Percentiles rank a stretch among this genome's conserved stretches.
phyloP scores from a whole-genome alignment of 2,329 filamentous ascomycete genomes.

The Exophiala viscosa region DNA sequence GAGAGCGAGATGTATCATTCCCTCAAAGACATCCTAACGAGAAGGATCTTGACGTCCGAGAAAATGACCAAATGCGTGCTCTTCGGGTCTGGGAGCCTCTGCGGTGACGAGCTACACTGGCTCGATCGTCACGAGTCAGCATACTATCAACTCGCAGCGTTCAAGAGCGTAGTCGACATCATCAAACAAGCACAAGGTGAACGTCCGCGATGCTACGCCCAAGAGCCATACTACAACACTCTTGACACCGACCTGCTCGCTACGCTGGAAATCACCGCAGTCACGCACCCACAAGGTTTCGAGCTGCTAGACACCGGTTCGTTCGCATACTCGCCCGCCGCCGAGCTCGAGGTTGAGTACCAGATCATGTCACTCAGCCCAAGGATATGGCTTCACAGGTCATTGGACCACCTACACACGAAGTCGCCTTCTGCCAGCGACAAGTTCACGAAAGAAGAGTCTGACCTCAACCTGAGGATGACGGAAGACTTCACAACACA shows the following conservation, averaged over 20 bases:
- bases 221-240: conserved; percentile 51
- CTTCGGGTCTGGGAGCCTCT: conserved; percentile 22
- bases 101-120: conserved; percentile 18
- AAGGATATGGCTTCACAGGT: conserved; percentile 17
- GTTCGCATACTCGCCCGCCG: conserved; percentile 61
- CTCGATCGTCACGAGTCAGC: conserved; percentile 17
- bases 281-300: conserved; percentile 52
- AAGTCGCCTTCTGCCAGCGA: not conserved
- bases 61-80: conserved; percentile 15
- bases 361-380: conserved; percentile 13
- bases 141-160: conserved; percentile 21
- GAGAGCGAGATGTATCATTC: conserved; percentile 5
- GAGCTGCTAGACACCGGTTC: conserved; percentile 46
- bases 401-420: conserved; percentile 2
- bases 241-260: conserved; percentile 39
- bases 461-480: not conserved
- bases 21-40: conserved; percentile 5
- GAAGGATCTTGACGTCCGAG: not conserved
- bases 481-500: not conserved
- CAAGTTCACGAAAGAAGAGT: not conserved
- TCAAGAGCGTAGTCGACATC: conserved; percentile 9
- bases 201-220: conserved; percentile 45
- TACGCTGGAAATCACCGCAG: conserved; percentile 35
- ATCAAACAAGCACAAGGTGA: conserved; percentile 11
- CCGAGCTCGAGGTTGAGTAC: conserved; percentile 30